Conservation (phyloP, 2,329 filamentous ascomycete species). For the Xylariaceae sp. region DNA sequence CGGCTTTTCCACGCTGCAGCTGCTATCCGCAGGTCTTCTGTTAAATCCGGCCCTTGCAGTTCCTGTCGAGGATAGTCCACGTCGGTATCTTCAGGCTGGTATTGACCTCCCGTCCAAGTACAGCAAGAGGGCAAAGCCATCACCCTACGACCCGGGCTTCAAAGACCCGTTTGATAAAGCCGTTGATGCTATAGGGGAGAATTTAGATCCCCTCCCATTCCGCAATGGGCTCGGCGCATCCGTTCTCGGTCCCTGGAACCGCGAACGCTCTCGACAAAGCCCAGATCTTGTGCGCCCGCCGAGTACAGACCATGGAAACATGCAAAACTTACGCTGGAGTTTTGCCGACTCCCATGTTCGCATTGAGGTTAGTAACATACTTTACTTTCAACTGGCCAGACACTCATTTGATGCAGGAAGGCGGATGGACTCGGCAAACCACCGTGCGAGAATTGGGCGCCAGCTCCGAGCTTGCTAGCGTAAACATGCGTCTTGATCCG, state of each 20-base stretch:
- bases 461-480: conserved; percentile 71
- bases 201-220: conserved; percentile 66
- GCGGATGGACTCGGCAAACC: conserved; percentile 77
- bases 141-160: conserved; percentile 62
- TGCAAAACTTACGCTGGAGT: conserved; percentile 74
- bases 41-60: conserved; percentile 32
- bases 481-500: conserved; percentile 76
- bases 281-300: conserved; percentile 74
- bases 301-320: conserved; percentile 70
- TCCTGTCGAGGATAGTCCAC: conserved; percentile 52
- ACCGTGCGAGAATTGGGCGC: conserved; percentile 66
- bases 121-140: conserved; percentile 40
- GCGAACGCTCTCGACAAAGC: conserved; percentile 67
- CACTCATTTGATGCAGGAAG: conserved; percentile 54
- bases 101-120: conserved; percentile 49
- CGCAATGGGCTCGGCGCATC: conserved; percentile 66
- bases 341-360: conserved; percentile 66
- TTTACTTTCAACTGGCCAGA: background rate
- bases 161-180: conserved; percentile 65
- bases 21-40: conserved; percentile 31
- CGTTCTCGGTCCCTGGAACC: conserved; percentile 71
- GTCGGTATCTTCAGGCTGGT: conserved; percentile 56
- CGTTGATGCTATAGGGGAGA: conserved; percentile 61
- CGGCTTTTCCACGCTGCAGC: conserved; percentile 22
- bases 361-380: conserved; percentile 54